These are phyloP conservation scores for Tubosaeta sp. DNA, from an alignment of 768 basidiomycete genomes.

Conservation along the genomic window DNA sequence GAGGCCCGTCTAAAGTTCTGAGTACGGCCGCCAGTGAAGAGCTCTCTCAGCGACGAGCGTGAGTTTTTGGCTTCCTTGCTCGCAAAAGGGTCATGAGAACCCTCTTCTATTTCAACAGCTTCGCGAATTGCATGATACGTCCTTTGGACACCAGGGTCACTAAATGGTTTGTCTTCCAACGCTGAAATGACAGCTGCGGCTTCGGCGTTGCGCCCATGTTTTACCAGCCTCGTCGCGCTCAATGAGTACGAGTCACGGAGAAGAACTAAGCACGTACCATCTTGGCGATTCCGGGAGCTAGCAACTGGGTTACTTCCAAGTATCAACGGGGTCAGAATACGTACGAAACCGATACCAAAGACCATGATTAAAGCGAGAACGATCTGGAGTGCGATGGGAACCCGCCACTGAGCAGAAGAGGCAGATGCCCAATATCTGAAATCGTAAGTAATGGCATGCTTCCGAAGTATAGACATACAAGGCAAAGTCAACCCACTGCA, in stretches of 20 bases:
- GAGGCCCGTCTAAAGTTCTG: conserved; percentile 62
- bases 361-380: conserved; percentile 53
- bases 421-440: conserved; percentile 47
- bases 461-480: no score
- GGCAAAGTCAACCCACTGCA: conserved; percentile 42
- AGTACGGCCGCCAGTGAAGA: conserved; percentile 53
- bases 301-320: neutral
- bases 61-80: neutral
- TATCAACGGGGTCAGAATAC: conserved; percentile 17
- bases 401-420: conserved; percentile 59
- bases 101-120: conserved; percentile 43
- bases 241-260: neutral
- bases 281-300: conserved; percentile 59
- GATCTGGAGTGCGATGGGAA: conserved; percentile 59
- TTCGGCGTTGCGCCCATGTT: conserved; percentile 50
- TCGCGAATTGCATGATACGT: conserved; percentile 55
- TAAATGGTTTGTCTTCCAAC: conserved; percentile 37
- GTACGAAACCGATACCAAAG: conserved; percentile 40
- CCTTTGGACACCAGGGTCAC: conserved; percentile 43
- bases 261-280: conserved; percentile 34
- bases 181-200: conserved; percentile 36
- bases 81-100: neutral
- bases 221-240: conserved; percentile 43
- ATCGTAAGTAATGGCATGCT: neutral
- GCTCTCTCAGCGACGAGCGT: conserved; percentile 40